These are phyloP conservation scores for Oemleria cerasiformis DNA, from an alignment of 306 rosid genomes.

Conservation along the genomic window DNA sequence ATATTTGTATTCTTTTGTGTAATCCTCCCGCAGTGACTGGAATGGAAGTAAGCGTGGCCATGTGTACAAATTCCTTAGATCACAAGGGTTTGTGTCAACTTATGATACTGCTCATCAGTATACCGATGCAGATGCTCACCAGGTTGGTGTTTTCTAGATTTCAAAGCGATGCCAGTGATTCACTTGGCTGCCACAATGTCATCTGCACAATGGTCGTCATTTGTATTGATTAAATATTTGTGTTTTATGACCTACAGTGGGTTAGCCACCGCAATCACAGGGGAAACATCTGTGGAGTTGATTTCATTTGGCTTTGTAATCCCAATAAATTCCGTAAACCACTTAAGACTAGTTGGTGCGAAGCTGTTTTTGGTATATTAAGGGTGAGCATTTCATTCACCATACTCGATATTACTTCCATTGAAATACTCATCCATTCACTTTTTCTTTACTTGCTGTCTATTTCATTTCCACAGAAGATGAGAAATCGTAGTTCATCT, in stretches of 20 bases:
- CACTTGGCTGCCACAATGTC: not conserved
- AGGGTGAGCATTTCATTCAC: conserved; percentile 40
- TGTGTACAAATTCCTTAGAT: conserved; percentile 85
- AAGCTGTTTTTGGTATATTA: conserved; percentile 85
- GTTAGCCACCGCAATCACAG: conserved; percentile 96
- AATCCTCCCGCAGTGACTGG: conserved; percentile 73
- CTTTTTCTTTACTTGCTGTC: not conserved
- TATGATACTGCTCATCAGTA: conserved; percentile 85
- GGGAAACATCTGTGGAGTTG: conserved; percentile 96
- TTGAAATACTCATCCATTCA: not conserved
- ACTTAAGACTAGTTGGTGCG: conserved; percentile 82
- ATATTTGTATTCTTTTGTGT: not conserved
- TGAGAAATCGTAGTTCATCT: not conserved
- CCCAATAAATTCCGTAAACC: conserved; percentile 77
- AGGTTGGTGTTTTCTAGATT: conserved; percentile 46
- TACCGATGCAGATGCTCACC: conserved; percentile 70
- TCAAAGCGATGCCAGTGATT: not conserved
- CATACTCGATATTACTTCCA: not conserved
- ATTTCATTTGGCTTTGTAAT: conserved; percentile 95
- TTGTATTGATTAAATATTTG: not conserved
- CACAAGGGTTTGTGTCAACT: conserved; percentile 94
- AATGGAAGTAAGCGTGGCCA: conserved; percentile 97
- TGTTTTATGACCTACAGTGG: conserved; percentile 58
- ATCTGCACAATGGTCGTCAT: not conserved
- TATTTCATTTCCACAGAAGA: not conserved